phyloP scores from a whole-genome alignment of 306 rosid species.

The Trifolium fragiferum region DNA sequence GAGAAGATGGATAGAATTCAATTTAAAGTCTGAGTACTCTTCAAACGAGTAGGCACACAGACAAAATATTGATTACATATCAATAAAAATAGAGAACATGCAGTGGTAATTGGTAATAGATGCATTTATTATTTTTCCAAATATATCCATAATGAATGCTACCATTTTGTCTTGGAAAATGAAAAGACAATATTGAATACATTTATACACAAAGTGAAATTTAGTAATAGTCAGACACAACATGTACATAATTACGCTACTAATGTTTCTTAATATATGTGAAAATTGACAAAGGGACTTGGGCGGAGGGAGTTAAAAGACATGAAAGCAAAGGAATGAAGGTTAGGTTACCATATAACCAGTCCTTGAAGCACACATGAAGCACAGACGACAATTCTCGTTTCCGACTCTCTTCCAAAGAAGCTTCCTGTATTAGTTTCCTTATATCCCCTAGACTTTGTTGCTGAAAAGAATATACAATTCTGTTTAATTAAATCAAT shows the following conservation, averaged over 20 bases:
- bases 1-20: too few relatives aligned
- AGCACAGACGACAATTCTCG: conserved; percentile 85
- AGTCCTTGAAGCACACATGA: conserved; percentile 85
- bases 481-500: conserved; percentile 32
- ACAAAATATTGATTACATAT: too few relatives aligned
- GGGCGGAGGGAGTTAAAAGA: not conserved
- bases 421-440: conserved; percentile 74
- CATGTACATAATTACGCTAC: not conserved
- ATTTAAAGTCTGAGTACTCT: not conserved
- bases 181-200: not conserved
- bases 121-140: not conserved
- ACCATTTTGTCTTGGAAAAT: not conserved
- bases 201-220: not conserved
- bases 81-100: too few relatives aligned
- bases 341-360: conserved; percentile 83
- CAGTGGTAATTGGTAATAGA: not conserved
- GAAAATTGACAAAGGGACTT: not conserved
- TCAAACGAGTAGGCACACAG: conserved; percentile 4
- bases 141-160: not conserved
- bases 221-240: not conserved
- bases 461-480: conserved; percentile 56
- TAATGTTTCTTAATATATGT: not conserved
- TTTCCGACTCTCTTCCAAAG: conserved; percentile 85
- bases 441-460: conserved; percentile 70
- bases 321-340: conserved; percentile 7